These are phyloP conservation scores for Bisporella sp. DNA, from an alignment of 2,329 filamentous ascomycete species.

Conservation along the genomic window DNA sequence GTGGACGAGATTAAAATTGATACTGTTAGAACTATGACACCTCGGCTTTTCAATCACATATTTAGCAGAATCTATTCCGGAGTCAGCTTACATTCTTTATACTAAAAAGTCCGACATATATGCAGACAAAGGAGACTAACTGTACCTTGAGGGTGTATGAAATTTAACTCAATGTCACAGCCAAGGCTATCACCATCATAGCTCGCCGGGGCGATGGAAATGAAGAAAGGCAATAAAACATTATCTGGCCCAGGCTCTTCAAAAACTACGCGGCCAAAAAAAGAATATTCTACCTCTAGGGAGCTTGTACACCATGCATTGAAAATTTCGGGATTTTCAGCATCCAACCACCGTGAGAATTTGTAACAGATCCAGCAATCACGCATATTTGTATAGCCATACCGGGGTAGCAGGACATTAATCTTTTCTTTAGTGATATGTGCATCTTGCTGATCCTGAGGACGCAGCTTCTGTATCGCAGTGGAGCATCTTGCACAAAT, in stretches of 20 bases:
- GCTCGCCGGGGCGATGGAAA: not conserved
- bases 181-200: not conserved
- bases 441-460: not conserved
- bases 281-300: conserved; percentile 1
- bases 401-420: conserved; percentile 1
- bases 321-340: not conserved
- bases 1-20: conserved; percentile 1
- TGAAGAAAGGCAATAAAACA: not conserved
- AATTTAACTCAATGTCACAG: conserved; percentile 1
- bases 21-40: not conserved
- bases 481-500: not conserved
- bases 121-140: too few relatives aligned
- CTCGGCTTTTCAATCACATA: not conserved
- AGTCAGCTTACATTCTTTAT: not conserved
- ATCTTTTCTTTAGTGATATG: not conserved
- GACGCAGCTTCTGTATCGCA: not conserved
- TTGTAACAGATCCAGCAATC: conserved; percentile 2
- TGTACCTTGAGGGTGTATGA: not conserved
- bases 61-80: not conserved
- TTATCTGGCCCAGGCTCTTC: not conserved
- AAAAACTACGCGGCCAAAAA: not conserved
- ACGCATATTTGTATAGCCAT: not conserved
- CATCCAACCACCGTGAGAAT: conserved; percentile 1
- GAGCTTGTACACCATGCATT: not conserved
- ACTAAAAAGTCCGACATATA: not conserved